phyloP scores from a whole-genome alignment of 2,329 filamentous ascomycete genomes.

The Talaromyces sp. region DNA sequence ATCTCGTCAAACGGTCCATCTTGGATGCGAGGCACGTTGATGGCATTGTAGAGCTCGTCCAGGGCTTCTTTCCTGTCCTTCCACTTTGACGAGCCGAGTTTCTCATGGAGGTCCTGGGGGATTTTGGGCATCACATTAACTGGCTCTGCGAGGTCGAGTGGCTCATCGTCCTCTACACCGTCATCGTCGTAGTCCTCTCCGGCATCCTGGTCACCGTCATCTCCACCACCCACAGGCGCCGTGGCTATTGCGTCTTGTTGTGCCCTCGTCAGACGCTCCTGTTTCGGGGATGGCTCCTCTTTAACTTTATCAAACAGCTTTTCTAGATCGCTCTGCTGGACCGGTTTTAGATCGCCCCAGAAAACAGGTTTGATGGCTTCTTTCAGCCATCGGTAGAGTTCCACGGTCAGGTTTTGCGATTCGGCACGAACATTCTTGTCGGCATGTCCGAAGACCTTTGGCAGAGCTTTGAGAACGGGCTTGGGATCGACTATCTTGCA shows the following conservation, averaged over 20 bases:
- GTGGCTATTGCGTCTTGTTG: slow-evolving; percentile 79
- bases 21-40: slow-evolving; percentile 88
- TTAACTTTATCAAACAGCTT: slow-evolving; percentile 92
- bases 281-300: slow-evolving; percentile 78
- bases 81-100: slow-evolving; percentile 88
- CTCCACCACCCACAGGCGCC: slow-evolving; percentile 57
- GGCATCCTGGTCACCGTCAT: slow-evolving; percentile 51
- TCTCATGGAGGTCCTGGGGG: slow-evolving; percentile 75
- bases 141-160: slow-evolving; percentile 75
- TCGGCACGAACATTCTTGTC: slow-evolving; percentile 98
- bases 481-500: slow-evolving; percentile 94
- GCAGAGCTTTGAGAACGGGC: slow-evolving; percentile 77
- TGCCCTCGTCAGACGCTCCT: slow-evolving; percentile 79
- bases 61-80: slow-evolving; percentile 95
- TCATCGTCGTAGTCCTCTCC: slow-evolving; percentile 57
- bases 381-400: slow-evolving; percentile 93
- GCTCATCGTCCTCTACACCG: slow-evolving; percentile 66
- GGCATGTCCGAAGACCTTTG: slow-evolving; percentile 89
- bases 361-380: slow-evolving; percentile 99
- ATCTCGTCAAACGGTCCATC: slow-evolving; percentile 85
- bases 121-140: slow-evolving; percentile 81
- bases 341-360: slow-evolving; percentile 90
- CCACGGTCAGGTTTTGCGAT: slow-evolving; percentile 83
- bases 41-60: slow-evolving; percentile 67
- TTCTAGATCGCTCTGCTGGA: slow-evolving; percentile 90